phyloP scores from a whole-genome alignment of 352 stramenopile genomes.

The Globisporangium viniferum region DNA sequence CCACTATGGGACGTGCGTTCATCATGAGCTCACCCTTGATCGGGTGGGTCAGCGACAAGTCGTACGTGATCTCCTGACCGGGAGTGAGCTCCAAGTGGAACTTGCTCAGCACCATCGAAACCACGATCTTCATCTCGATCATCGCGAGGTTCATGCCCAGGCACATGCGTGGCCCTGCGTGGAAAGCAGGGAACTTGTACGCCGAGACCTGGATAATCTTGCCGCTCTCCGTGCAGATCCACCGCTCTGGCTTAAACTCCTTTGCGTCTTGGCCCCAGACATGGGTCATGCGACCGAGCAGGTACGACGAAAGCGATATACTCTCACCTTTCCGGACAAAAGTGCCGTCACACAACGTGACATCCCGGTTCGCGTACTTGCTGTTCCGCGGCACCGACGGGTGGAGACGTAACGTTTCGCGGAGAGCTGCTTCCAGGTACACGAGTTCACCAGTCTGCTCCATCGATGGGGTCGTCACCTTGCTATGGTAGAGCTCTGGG shows the following conservation, averaged over 20 bases:
- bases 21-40: conserved; percentile 29
- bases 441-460: conserved; percentile 11
- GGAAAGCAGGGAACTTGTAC: conserved; percentile 54
- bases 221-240: conserved; percentile 27
- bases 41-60: conserved; percentile 30
- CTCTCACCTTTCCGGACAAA: conserved; percentile 29
- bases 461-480: neutral
- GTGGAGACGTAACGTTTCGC: conserved; percentile 31
- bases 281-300: conserved; percentile 30
- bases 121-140: conserved; percentile 28
- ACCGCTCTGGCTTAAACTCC: conserved; percentile 49
- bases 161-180: conserved; percentile 47
- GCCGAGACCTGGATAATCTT: conserved; percentile 24
- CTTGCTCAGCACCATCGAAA: conserved; percentile 24
- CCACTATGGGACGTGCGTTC: neutral
- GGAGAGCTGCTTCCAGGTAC: conserved; percentile 25
- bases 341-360: conserved; percentile 54
- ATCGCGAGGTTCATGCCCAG: conserved; percentile 25
- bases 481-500: conserved; percentile 1
- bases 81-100: conserved; percentile 29
- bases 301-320: conserved; percentile 38
- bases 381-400: conserved; percentile 31
- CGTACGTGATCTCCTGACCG: conserved; percentile 29
- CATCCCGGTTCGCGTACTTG: conserved; percentile 31
- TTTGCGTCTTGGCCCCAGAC: conserved; percentile 47